Conservation (phyloP, 1,139 yeast genomes). For the Saccharomycopsis crataegensis region DNA sequence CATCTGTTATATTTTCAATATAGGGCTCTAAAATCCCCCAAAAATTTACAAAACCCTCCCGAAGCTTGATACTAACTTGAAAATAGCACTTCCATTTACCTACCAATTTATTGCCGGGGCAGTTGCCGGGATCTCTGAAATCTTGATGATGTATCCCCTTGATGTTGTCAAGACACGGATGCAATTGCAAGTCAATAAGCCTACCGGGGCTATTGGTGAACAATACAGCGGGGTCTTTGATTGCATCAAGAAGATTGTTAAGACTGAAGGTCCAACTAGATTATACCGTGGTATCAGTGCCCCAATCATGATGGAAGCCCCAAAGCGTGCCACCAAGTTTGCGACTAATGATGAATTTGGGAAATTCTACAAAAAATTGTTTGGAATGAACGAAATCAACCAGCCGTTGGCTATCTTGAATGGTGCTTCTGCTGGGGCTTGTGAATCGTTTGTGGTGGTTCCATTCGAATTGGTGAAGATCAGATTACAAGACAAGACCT, state of each 20-base stretch:
- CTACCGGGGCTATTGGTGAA: slow-evolving; percentile 39
- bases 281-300: slow-evolving; percentile 91
- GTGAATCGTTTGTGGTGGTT: slow-evolving; percentile 80
- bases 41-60: no score
- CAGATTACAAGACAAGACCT: slow-evolving; percentile 72
- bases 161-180: slow-evolving; percentile 98
- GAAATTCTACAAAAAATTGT: slow-evolving; percentile 63
- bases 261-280: slow-evolving; percentile 76
- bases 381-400: slow-evolving; percentile 64
- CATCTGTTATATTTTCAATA: no score
- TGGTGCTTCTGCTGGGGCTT: slow-evolving; percentile 94
- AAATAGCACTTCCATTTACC: slow-evolving; percentile 62
- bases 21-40: no score
- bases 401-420: slow-evolving; percentile 84
- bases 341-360: slow-evolving; percentile 99
- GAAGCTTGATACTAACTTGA: background rate
- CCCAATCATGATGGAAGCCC: slow-evolving; percentile 99
- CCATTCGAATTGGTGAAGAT: slow-evolving; percentile 72
- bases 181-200: slow-evolving; percentile 67
- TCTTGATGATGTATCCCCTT: slow-evolving; percentile 94
- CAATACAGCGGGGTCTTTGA: slow-evolving; percentile 78
- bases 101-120: slow-evolving; percentile 95
- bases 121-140: slow-evolving; percentile 95
- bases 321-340: slow-evolving; percentile 94
- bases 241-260: slow-evolving; percentile 74